Base-by-base conservation (phyloP, 2,329 filamentous ascomycete species). In the Xylaria sp. region DNA sequence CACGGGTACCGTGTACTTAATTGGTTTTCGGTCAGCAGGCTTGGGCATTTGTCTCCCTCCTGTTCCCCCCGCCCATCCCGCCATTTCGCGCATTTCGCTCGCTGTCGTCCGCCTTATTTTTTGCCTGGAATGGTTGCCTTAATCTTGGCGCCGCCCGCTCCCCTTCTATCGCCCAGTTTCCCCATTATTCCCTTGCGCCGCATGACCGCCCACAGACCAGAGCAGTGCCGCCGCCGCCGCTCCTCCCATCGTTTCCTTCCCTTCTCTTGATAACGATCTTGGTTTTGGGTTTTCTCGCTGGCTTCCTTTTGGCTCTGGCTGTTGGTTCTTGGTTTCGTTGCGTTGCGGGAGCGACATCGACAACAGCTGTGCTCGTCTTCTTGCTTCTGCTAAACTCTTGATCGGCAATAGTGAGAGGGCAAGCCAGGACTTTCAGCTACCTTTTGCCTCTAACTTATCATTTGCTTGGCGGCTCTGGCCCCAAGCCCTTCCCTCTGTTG, bases 51-150 rank as follows among this genome's bases (percentile, higher is more conserved):
- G 28, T 52, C 46, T 41, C 25, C n/a, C n/a, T 20, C 20, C 39
- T 46, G 3, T 15, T 46, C 41, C 8, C 15, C 41, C 15, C 41
- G 31, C 34, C 31, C 50, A 28, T 34, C 15, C 28, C 20, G 23
- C 20, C 48, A n/a, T 48, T 48, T 51, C 48, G 48, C 13, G 55
- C 41, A 46, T 46, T 46, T n/a, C 41, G 41, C 41, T 46, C n/a
- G 28, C n/a, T 34, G 50, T 62, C 34, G 67, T 66, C 57, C 70
- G 70, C 72, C 67, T 66, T 60, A 72, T 61, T 67, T 67, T 68
- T 68, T 69, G 72, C 70, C 72, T 73, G 64, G 18, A 37, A 65
- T 60, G 70, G 70, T 67, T 73, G 70, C 72, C 72, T 73, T 72
- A 63, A 65, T 73, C 68, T 73, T 71, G 71, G 69, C 69, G 48